These are phyloP conservation scores for Rhizophlyctis rosea DNA, from an alignment of 192 early-diverging fungal genomes.

Conservation along the genomic window DNA sequence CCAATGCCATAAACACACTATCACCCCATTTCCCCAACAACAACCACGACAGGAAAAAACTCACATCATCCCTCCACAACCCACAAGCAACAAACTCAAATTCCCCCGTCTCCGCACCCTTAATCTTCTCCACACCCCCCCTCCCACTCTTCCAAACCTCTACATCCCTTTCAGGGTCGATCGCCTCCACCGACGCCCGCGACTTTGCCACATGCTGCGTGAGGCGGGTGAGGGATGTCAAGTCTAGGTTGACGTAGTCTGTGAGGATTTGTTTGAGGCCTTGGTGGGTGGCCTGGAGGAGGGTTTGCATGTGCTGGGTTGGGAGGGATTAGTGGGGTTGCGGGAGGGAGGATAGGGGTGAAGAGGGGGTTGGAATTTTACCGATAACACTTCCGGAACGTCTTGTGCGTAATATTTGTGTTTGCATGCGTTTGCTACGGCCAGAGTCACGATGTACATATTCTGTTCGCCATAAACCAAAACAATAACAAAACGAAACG, in stretches of 20 bases:
- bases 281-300: conserved; percentile 51
- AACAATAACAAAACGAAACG: neutral
- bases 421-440: conserved; percentile 60
- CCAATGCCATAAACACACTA: no score
- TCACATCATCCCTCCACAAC: conserved; percentile 37
- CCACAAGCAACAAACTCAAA: conserved; percentile 32
- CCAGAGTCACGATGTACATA: conserved; percentile 61
- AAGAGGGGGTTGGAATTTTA: conserved; percentile 25
- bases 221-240: conserved; percentile 11
- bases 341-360: conserved; percentile 5
- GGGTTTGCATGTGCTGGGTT: conserved; percentile 57
- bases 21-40: no score
- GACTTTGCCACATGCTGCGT: conserved; percentile 29
- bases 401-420: conserved; percentile 60
- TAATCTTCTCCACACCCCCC: conserved; percentile 5
- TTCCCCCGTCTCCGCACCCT: conserved; percentile 10
- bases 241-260: conserved; percentile 47
- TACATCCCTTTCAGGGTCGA: conserved; percentile 55
- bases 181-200: conserved; percentile 28
- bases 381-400: conserved; percentile 57
- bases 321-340: neutral
- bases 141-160: conserved; percentile 17
- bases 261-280: conserved; percentile 55
- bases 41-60: neutral
- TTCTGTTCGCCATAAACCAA: conserved; percentile 44